Base-by-base conservation (phyloP, 805 yeast genomes). In the Kodamaea sagamina region DNA sequence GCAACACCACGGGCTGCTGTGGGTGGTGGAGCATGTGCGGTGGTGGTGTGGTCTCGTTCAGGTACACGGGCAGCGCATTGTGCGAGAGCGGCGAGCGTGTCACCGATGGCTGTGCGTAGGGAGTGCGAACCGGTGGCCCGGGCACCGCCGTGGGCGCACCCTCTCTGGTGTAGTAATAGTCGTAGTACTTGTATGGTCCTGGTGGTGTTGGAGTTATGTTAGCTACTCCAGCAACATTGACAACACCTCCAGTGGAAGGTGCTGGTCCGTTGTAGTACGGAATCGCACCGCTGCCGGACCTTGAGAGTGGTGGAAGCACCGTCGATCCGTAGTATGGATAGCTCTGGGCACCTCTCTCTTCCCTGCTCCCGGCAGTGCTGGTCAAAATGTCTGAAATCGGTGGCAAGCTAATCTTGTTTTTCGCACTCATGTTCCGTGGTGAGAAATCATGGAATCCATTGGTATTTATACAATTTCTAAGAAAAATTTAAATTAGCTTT, bases 311-410 rank as follows among this genome's bases (percentile, higher is more conserved):
- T 6, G 34, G 34, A 6, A 29, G 18, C 17, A 29, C 34, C 10
- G 34, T 15, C 10, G 34, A 8, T 7, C 19, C 34, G 11, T 29
- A 29, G 19, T 29, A 29, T 29, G 19, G 34, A 15, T 29, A 29
- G 19, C 12, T n/a, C 15, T 19, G 41, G 37, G 19, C 16, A 15
- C 36, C 12, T 27, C 39, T 11, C 4, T 25, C 15, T 21, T 21
- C 24, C 24, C 24, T 21, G 16, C 29, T 12, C 19, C 29, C 7
- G 11, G 35, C 12, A 11, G 32, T 19, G 32, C 38, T 26, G 15
- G 17, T 31, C 44, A 70, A 57, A 18, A 70, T 65, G 53, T 70
- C 72, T n/a, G 69, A 64, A 26, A 70, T 69, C 3, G 74, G 72
- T 8, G 74, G 75, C 51, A 70, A 63, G 18, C 66, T 61, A 10